Conservation (phyloP, 2,329 filamentous ascomycete genomes). For the Verticillium tricorpus region DNA sequence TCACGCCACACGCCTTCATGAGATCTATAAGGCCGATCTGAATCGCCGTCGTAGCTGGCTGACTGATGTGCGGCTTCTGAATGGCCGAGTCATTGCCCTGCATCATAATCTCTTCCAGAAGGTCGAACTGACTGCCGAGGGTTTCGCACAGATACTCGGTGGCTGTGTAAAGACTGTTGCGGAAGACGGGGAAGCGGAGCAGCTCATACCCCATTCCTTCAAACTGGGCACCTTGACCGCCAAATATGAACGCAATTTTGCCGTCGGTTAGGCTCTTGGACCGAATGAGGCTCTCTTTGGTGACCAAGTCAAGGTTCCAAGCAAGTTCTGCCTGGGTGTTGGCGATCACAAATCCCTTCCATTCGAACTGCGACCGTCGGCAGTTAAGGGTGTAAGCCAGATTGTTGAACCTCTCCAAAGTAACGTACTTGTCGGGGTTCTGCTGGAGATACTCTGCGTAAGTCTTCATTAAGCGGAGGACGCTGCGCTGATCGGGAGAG, state of each 20-base stretch:
- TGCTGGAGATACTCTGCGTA: slow-evolving; percentile 14
- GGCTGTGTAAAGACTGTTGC: slow-evolving; percentile 29
- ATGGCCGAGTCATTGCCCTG: slow-evolving; percentile 20
- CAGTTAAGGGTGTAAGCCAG: slow-evolving; percentile 42
- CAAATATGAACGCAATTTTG: slow-evolving; percentile 36
- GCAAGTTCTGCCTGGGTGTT: slow-evolving; percentile 26
- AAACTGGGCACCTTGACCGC: slow-evolving; percentile 39
- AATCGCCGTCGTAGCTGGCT: slow-evolving; percentile 36
- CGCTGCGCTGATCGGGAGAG: slow-evolving; percentile 33
- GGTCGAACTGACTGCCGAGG: slow-evolving; percentile 26
- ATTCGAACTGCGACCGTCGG: slow-evolving; percentile 39
- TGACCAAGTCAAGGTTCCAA: slow-evolving; percentile 17
- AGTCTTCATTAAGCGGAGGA: slow-evolving; percentile 28
- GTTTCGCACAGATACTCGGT: slow-evolving; percentile 21
- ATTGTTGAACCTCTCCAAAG: slow-evolving; percentile 17
- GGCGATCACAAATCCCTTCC: slow-evolving; percentile 34
- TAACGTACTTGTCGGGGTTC: background rate
- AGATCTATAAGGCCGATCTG: slow-evolving; percentile 39
- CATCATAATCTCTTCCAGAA: slow-evolving; percentile 31
- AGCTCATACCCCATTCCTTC: slow-evolving; percentile 36
- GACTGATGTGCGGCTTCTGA: slow-evolving; percentile 29
- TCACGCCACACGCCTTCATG: slow-evolving; percentile 25
- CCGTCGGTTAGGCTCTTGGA: slow-evolving; percentile 20
- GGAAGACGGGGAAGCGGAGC: slow-evolving; percentile 36
- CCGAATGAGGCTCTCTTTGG: slow-evolving; percentile 16